phyloP scores from a whole-genome alignment of 495 filamentous ascomycete species.

The Pseudoneurospora amorphoporcata region DNA sequence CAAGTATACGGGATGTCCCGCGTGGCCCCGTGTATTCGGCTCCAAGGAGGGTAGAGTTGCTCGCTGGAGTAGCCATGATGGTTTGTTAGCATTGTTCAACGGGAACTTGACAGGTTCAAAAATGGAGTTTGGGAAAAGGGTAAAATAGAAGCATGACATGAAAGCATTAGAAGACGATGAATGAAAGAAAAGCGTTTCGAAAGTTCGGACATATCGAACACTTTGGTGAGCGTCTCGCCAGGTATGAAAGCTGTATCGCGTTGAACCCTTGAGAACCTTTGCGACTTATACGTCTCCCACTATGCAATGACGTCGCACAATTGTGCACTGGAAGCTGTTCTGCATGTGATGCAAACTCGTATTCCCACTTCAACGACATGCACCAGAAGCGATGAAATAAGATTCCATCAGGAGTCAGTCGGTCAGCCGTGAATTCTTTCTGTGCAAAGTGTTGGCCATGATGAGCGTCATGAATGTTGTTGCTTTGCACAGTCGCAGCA shows the following conservation, averaged over 20 bases:
- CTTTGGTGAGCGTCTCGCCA: background rate
- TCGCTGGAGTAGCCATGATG: background rate
- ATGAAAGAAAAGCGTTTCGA: background rate
- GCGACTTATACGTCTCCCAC: background rate
- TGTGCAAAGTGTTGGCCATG: background rate
- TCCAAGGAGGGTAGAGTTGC: background rate
- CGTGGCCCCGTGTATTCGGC: background rate
- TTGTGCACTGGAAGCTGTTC: background rate
- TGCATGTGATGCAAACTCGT: background rate
- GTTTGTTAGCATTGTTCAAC: background rate
- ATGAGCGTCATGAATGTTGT: background rate
- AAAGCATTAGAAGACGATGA: background rate
- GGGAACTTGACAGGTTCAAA: background rate
- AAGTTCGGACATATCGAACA: background rate
- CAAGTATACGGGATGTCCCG: background rate
- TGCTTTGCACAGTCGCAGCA: background rate
- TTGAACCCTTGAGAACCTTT: background rate
- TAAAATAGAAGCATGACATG: background rate
- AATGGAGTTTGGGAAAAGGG: background rate
- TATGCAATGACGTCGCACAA: background rate
- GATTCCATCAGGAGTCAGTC: background rate
- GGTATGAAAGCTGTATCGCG: background rate
- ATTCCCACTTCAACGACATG: background rate
- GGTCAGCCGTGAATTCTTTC: background rate
- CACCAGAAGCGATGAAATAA: too few relatives aligned